phyloP scores from a whole-genome alignment of 352 stramenopile species.

The Phytophthora sansomeana region DNA sequence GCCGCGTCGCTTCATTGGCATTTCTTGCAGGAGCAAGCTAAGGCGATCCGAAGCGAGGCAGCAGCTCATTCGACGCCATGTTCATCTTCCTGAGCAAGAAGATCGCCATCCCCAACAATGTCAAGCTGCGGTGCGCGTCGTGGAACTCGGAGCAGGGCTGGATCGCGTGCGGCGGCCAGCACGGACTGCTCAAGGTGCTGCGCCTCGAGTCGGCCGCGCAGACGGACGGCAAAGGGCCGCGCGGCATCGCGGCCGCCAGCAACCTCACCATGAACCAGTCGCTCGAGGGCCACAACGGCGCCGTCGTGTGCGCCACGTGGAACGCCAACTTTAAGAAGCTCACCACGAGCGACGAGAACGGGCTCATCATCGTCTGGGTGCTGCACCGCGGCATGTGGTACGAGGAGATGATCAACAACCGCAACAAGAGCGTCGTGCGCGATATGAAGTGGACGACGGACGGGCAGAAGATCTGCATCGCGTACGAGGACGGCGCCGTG shows the following conservation, averaged over 20 bases:
- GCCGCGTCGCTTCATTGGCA: slow-evolving; percentile 32
- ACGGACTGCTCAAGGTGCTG: slow-evolving; percentile 94
- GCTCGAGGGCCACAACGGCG: slow-evolving; percentile 92
- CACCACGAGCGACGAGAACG: slow-evolving; percentile 95
- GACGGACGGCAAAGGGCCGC: slow-evolving; percentile 72
- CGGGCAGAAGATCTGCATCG: slow-evolving; percentile 96
- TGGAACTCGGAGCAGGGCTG: slow-evolving; percentile 95
- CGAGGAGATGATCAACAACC: slow-evolving; percentile 98
- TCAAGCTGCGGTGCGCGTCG: slow-evolving; percentile 89
- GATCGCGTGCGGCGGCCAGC: slow-evolving; percentile 95
- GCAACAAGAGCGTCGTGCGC: slow-evolving; percentile 94
- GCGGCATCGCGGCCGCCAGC: slow-evolving; percentile 86
- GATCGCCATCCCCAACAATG: slow-evolving; percentile 95
- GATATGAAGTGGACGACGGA: slow-evolving; percentile 97
- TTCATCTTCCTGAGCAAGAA: slow-evolving; percentile 97
- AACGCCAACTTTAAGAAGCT: slow-evolving; percentile 96
- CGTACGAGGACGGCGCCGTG: slow-evolving; percentile 94
- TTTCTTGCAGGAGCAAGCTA: background rate
- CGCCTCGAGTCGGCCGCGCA: slow-evolving; percentile 85
- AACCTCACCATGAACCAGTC: slow-evolving; percentile 97
- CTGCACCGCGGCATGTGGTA: slow-evolving; percentile 95
- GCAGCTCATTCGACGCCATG: slow-evolving; percentile 52
- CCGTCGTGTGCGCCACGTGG: slow-evolving; percentile 93
- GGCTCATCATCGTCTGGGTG: slow-evolving; percentile 97
- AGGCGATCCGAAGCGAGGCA: background rate